Evolutionary conservation across 768 basidiomycete genomes (phyloP).

Genomic region (Gymnopilus junonius): DNA sequence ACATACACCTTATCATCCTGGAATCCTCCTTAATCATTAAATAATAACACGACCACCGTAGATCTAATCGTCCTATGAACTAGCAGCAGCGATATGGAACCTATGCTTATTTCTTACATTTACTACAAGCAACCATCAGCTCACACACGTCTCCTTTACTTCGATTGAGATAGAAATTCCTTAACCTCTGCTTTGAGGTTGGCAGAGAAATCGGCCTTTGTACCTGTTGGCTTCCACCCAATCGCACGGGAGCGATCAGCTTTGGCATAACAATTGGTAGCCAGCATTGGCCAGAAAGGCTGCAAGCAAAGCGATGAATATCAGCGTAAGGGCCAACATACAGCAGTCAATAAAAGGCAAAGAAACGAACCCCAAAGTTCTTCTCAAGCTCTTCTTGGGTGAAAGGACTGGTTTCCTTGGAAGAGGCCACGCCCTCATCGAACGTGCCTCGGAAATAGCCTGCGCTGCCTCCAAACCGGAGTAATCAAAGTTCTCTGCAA

Average conservation of each 20-base stretch:
- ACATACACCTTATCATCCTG: too few species aligned
- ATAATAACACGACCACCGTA: too few species aligned
- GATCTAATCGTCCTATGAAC: too few species aligned
- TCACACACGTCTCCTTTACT: too few species aligned
- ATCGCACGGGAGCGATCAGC: constrained; percentile 25
- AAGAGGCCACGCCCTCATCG: constrained; percentile 17
- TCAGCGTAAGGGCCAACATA: not conserved
- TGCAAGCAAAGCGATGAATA: not conserved
- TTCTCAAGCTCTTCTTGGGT: constrained; percentile 23
- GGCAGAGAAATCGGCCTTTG: constrained; percentile 23
- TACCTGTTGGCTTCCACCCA: constrained; percentile 28
- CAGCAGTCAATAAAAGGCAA: not conserved
- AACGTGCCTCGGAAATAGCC: constrained; percentile 17
- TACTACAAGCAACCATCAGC: too few species aligned
- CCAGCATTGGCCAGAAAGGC: constrained; percentile 20
- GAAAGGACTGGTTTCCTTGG: constrained; percentile 21
- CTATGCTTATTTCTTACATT: too few species aligned
- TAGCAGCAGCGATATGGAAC: too few species aligned
- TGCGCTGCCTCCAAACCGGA: constrained; percentile 17
- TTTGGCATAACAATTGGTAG: constrained; percentile 23
- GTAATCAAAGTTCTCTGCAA: constrained; percentile 27
- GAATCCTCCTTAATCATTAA: too few species aligned
- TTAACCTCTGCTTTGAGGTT: constrained; percentile 23
- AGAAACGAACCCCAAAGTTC: constrained; percentile 20
- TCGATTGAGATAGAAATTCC: not conserved